phyloP scores from a whole-genome alignment of 495 filamentous ascomycete genomes.

The Podospora tetraspora region DNA sequence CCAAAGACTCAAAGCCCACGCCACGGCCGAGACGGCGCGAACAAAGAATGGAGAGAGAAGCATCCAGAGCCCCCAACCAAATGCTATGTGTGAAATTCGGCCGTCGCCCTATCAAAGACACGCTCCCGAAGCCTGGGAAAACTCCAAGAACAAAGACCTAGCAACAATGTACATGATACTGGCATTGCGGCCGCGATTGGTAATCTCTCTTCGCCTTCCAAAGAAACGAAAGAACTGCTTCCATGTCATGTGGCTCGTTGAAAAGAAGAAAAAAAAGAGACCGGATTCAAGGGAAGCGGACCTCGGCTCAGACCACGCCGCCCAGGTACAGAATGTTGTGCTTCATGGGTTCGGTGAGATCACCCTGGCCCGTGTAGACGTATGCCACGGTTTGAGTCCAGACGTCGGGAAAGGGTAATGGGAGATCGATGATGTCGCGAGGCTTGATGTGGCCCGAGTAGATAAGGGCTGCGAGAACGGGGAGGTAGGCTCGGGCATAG shows the following conservation, averaged over 20 bases:
- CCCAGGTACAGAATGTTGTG: constrained; percentile 52
- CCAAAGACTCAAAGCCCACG: neutral
- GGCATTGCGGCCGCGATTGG: neutral
- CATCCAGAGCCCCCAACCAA: neutral
- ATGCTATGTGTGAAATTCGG: neutral
- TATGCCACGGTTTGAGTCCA: constrained; percentile 48
- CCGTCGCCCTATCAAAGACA: neutral
- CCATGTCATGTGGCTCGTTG: constrained; percentile 17
- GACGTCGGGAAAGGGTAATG: constrained; percentile 48
- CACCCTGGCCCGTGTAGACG: constrained; percentile 47
- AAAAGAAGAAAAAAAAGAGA: neutral
- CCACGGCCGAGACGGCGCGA: neutral
- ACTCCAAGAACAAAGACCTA: neutral
- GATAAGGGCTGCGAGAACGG: constrained; percentile 49
- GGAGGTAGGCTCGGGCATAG: constrained; percentile 46
- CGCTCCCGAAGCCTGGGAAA: neutral
- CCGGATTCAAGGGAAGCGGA: neutral
- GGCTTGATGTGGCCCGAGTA: constrained; percentile 44
- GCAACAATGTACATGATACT: neutral
- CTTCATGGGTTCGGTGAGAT: constrained; percentile 39
- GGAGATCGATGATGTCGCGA: constrained; percentile 51
- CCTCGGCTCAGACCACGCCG: constrained; percentile 36
- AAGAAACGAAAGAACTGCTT: neutral
- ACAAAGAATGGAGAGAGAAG: neutral
- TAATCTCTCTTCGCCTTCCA: neutral